A percentile compares a stretch with the other conserved stretches of the same genome.
phyloP scores from a whole-genome alignment of 2,329 filamentous ascomycete species.

The Monosporascus ibericus region DNA sequence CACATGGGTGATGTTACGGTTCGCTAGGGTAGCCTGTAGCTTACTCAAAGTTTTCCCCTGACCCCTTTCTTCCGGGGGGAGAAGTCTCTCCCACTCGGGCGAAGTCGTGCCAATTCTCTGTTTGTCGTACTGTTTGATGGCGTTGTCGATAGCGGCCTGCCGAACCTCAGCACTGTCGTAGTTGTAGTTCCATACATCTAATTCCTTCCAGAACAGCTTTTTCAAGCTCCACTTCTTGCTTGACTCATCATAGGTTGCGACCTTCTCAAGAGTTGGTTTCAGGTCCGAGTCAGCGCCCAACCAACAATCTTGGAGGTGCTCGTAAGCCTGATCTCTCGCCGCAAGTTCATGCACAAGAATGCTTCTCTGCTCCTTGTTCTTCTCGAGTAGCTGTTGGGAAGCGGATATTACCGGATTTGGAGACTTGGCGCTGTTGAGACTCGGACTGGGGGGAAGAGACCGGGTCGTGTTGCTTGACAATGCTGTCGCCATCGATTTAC shows the following conservation, averaged over 20 bases:
- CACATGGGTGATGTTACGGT: slow-evolving; percentile 38
- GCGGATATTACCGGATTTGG: slow-evolving; percentile 46
- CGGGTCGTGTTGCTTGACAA: slow-evolving; percentile 34
- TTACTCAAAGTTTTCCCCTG: slow-evolving; percentile 57
- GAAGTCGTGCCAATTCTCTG: slow-evolving; percentile 50
- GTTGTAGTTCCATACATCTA: slow-evolving; percentile 58
- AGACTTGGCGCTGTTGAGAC: slow-evolving; percentile 47
- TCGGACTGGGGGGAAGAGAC: slow-evolving; percentile 50
- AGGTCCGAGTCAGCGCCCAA: slow-evolving; percentile 48
- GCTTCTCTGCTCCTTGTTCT: slow-evolving; percentile 46
- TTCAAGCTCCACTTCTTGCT: slow-evolving; percentile 49
- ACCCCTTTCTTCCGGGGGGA: slow-evolving; percentile 51
- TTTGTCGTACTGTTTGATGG: slow-evolving; percentile 54
- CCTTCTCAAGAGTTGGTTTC: slow-evolving; percentile 48
- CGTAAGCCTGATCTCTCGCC: slow-evolving; percentile 43
- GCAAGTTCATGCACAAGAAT: slow-evolving; percentile 57
- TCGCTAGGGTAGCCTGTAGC: slow-evolving; percentile 53
- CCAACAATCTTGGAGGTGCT: slow-evolving; percentile 45
- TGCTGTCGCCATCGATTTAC: slow-evolving; percentile 37
- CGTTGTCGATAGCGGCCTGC: slow-evolving; percentile 55
- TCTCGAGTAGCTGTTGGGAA: slow-evolving; percentile 45
- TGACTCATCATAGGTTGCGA: slow-evolving; percentile 44
- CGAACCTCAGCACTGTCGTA: slow-evolving; percentile 49
- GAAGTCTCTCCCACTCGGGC: slow-evolving; percentile 55
- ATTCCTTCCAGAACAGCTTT: slow-evolving; percentile 55